Percentiles rank a stretch among this genome's conserved stretches.
Evolutionary conservation across 305 asterid genomes (phyloP).

Genomic region (Fraxinus nigra): DNA sequence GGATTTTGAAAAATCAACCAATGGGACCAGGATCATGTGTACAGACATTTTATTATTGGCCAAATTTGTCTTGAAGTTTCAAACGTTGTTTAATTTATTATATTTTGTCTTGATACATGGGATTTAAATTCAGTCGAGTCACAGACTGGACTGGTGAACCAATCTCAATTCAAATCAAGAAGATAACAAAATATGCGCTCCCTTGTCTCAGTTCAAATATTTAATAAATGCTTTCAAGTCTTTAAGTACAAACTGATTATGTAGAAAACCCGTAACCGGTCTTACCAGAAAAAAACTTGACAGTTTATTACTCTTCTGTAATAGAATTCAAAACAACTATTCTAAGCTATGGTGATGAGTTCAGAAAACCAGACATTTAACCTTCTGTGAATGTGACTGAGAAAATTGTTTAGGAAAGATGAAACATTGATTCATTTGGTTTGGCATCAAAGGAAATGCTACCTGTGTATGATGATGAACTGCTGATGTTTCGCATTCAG

Average conservation of each 20-base stretch:
- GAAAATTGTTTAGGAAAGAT: neutral
- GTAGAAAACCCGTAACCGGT: neutral
- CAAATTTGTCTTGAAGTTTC: neutral
- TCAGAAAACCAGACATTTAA: neutral
- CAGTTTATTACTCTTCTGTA: neutral
- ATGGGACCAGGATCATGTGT: conserved; percentile 17
- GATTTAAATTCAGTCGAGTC: conserved; percentile 7
- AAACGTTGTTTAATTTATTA: neutral
- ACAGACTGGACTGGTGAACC: conserved; percentile 14
- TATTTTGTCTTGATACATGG: neutral
- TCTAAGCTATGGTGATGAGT: neutral
- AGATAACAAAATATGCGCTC: neutral
- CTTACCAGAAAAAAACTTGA: neutral
- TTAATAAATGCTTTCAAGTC: neutral
- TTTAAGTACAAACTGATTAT: neutral
- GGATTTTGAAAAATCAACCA: neutral
- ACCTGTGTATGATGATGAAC: neutral
- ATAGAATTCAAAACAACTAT: neutral
- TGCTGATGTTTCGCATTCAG: neutral
- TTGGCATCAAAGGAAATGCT: neutral
- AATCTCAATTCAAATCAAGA: neutral
- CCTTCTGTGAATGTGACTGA: neutral
- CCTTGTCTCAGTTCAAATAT: conserved; percentile 2
- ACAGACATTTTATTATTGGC: conserved; percentile 9
- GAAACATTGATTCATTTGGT: neutral